Evolutionary conservation across 306 rosid genomes (phyloP).

Genomic region (Vicia faba): DNA sequence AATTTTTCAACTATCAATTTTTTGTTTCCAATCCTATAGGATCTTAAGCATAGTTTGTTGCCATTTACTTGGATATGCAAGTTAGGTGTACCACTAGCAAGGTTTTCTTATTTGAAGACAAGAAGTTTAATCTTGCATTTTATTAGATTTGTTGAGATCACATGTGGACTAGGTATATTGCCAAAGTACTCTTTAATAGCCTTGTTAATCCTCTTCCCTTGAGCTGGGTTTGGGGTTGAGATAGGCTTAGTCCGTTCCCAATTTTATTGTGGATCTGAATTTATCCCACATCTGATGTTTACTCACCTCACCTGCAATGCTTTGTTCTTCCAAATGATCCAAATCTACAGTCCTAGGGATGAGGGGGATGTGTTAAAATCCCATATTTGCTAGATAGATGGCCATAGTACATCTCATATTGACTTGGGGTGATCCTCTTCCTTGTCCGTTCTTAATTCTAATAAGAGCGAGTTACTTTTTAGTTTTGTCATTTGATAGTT

Average conservation of each 20-base stretch:
- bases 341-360: background rate
- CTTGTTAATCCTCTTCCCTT: conserved; percentile 12
- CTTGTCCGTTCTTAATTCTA: background rate
- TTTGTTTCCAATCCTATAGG: background rate
- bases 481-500: conserved; percentile 5
- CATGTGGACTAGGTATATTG: background rate
- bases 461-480: conserved; percentile 3
- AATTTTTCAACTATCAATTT: background rate
- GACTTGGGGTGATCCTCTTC: background rate
- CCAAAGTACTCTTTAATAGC: conserved; percentile 4
- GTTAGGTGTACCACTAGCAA: conserved; percentile 3
- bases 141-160: conserved; percentile 18
- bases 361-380: background rate
- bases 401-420: background rate
- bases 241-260: background rate
- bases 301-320: background rate
- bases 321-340: background rate
- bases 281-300: background rate
- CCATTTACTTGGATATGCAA: conserved; percentile 1
- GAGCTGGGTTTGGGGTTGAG: conserved; percentile 2
- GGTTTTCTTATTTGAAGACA: conserved; percentile 24
- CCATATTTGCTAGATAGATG: background rate
- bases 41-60: conserved; percentile 9
- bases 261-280: background rate
- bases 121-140: conserved; percentile 29